Evolutionary conservation across 1,139 yeast genomes (phyloP).

Genomic region (Arxiozyma slooffiae): DNA sequence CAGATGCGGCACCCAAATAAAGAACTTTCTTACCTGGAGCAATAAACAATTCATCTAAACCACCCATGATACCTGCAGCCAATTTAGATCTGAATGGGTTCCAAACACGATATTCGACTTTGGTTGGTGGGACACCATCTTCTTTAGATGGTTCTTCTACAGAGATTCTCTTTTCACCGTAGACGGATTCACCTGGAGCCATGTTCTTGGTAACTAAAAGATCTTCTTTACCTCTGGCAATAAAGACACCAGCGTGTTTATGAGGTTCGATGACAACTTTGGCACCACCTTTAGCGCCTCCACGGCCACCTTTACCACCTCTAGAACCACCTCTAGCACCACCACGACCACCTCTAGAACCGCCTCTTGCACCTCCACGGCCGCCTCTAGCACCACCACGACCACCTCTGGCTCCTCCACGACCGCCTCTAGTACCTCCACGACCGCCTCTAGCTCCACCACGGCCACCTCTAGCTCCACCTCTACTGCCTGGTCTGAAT

Average conservation of each 20-base stretch:
- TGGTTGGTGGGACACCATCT: constrained; percentile 84
- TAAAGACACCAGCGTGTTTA: constrained; percentile 95
- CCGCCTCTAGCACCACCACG: no score
- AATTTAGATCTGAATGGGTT: constrained; percentile 98
- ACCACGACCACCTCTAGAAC: no score
- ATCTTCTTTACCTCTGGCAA: constrained; percentile 99
- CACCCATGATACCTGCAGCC: constrained; percentile 99
- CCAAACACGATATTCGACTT: constrained; percentile 99
- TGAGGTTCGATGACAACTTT: constrained; percentile 97
- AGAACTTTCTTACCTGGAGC: constrained; percentile 97
- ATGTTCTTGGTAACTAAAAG: constrained; percentile 89
- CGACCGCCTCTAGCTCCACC: constrained; percentile 49
- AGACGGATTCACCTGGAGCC: constrained; percentile 97
- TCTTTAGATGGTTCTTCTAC: constrained; percentile 86
- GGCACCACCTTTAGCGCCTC: no score
- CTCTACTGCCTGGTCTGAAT: constrained; percentile 44
- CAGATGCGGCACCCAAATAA: constrained; percentile 98
- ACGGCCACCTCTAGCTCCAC: constrained; percentile 35
- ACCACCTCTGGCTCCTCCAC: constrained; percentile 34
- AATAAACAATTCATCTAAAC: constrained; percentile 93
- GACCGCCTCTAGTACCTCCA: constrained; percentile 40
- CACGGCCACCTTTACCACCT: constrained; percentile 69
- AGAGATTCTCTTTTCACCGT: constrained; percentile 94
- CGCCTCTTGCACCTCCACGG: constrained; percentile 47
- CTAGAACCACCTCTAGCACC: constrained; percentile 53